Evolutionary conservation across 2,329 filamentous ascomycete species (phyloP), one percentile per base, ranked within the genome.

Genomic region (Penicillium sp.): DNA sequence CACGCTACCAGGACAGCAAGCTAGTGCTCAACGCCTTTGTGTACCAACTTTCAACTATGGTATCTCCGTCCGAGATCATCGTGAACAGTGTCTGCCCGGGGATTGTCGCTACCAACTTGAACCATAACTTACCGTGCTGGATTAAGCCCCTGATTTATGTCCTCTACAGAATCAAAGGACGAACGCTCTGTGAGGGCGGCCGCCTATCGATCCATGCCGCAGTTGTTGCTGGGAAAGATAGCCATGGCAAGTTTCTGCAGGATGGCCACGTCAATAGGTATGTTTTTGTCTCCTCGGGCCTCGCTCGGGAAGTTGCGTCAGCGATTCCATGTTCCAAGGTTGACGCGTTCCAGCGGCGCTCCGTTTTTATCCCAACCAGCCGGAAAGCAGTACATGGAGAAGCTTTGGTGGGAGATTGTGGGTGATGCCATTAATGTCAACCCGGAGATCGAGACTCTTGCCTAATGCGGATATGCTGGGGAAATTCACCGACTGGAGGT

Each of bases 61-160:
- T 51, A 2, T 29, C 43, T 1, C 15, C 37, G 1, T 37, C 33
- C 10, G 44, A 56, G n/a, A n/a, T n/a, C n/a, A n/a, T n/a, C n/a
- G n/a, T 50, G 19, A 56, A 56, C 32, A 45, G 39, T 14, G 39
- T 50, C 13, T 53, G 50, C 17, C 53, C 51, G 0, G 53, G 51
- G 0, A 13, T 49, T 1, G 41, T 56, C 2, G 33, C 18, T 3
- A 46, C 48, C 7, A 35, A 27, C 2, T 18, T 53, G 4, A 42
- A 44, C 10, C 5, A n/a, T n/a, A n/a, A n/a, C n/a, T n/a, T n/a
- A n/a, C n/a, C n/a, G n/a, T n/a, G n/a, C n/a, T 51, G 39, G 45
- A n/a, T 47, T 16, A 38, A 31, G 16, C 23, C 26, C 3, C 8
- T 49, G 2, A 43, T 51, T 25, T 43, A 20, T 18, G 11, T 44